A percentile compares a stretch with the other conserved stretches of the same genome.
These are phyloP conservation scores for Chenopodium quinoa DNA, from an alignment of 148 eudicot genomes.

Conservation along the genomic window DNA sequence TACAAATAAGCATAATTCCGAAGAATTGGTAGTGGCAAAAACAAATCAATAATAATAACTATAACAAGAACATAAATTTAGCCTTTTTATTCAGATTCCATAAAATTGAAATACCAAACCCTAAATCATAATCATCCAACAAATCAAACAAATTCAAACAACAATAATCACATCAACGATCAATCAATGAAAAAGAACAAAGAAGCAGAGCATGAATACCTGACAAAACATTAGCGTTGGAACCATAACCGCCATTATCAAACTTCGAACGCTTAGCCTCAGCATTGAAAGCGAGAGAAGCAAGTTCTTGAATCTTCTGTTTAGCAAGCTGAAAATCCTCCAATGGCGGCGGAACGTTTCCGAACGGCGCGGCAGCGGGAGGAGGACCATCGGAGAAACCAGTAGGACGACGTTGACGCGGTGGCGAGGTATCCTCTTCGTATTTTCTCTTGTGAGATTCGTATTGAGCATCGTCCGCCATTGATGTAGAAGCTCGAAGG, in stretches of 20 bases:
- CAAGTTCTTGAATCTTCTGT: slow-evolving; percentile 74
- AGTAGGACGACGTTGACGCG: slow-evolving; percentile 56
- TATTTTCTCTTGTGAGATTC: slow-evolving; percentile 68
- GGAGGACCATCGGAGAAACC: slow-evolving; percentile 61
- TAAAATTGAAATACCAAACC: not conserved
- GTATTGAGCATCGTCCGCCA: slow-evolving; percentile 80
- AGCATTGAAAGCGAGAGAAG: slow-evolving; percentile 59
- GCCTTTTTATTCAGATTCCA: too few relatives aligned
- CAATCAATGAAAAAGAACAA: not conserved
- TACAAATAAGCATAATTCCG: not conserved
- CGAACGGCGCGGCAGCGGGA: slow-evolving; percentile 43
- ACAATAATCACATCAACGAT: not conserved
- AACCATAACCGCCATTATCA: slow-evolving; percentile 54
- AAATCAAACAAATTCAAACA: not conserved
- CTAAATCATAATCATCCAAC: not conserved
- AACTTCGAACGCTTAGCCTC: slow-evolving; percentile 75
- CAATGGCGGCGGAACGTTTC: slow-evolving; percentile 55
- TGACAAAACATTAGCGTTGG: slow-evolving; percentile 25
- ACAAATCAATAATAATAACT: too few relatives aligned
- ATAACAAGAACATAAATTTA: too few relatives aligned
- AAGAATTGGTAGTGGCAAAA: too few relatives aligned
- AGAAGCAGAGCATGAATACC: not conserved
- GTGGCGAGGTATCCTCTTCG: slow-evolving; percentile 44
- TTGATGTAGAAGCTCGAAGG: slow-evolving; percentile 12
- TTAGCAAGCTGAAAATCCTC: slow-evolving; percentile 58